These are phyloP conservation scores for Acephala macrosclerotiorum DNA, from an alignment of 2,329 filamentous ascomycete species.

Conservation along the genomic window DNA sequence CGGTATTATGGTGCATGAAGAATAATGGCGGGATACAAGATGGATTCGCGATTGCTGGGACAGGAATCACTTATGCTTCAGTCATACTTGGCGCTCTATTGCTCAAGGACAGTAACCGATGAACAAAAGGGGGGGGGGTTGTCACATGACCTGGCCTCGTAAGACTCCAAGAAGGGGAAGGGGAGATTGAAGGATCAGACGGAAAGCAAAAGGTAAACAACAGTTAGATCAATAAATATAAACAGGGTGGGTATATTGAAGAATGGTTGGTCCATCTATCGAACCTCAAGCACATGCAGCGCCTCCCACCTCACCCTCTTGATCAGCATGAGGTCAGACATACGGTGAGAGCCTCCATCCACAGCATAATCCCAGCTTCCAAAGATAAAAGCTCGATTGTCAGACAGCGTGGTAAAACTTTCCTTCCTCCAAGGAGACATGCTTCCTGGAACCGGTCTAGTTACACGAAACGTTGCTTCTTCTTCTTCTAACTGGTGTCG, in stretches of 20 bases:
- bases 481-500: too few species aligned
- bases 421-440: not conserved
- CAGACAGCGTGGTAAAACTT: not conserved
- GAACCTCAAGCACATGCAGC: not conserved
- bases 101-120: not conserved
- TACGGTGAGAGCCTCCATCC: not conserved
- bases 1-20: not conserved
- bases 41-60: not conserved
- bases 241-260: too few species aligned
- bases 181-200: not conserved
- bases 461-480: not conserved
- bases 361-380: not conserved
- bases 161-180: not conserved
- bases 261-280: too few species aligned
- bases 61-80: not conserved
- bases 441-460: not conserved
- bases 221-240: too few species aligned
- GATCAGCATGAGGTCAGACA: constrained; percentile 4
- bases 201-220: not conserved
- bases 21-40: not conserved
- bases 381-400: not conserved
- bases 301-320: not conserved
- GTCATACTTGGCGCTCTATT: not conserved
- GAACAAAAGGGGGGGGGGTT: not conserved
- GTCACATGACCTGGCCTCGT: not conserved